Evolutionary conservation across 257 asterid genomes (phyloP).

Genomic region (Solanum appendiculatum): DNA sequence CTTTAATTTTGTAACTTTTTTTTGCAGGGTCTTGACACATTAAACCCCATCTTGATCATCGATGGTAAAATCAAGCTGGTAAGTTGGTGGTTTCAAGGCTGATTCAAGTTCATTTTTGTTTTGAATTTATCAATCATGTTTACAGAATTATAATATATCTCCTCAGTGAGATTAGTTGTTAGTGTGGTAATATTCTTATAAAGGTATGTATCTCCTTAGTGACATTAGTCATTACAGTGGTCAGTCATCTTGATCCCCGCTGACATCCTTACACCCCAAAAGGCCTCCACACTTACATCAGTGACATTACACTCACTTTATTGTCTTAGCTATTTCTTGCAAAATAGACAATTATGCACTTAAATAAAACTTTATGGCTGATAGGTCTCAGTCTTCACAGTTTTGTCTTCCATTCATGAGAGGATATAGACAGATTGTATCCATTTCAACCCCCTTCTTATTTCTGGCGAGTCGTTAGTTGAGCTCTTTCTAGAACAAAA

Average conservation of each 20-base stretch:
- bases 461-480: neutral
- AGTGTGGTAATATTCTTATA: neutral
- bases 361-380: neutral
- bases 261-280: neutral
- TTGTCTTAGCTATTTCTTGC: neutral
- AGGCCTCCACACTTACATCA: neutral
- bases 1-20: neutral
- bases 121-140: neutral
- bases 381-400: neutral
- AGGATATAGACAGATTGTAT: neutral
- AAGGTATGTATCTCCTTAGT: neutral
- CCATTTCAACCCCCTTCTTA: neutral
- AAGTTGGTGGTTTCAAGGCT: neutral
- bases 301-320: neutral
- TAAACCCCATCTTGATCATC: slow-evolving; percentile 65
- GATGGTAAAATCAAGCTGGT: slow-evolving; percentile 83
- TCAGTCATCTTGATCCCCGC: neutral
- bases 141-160: neutral
- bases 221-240: neutral
- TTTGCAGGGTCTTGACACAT: slow-evolving; percentile 74
- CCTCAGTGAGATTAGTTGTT: neutral
- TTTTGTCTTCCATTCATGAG: neutral
- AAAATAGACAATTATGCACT: neutral
- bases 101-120: neutral
- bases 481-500: neutral